Evolutionary conservation across 768 basidiomycete genomes (phyloP).

Genomic region (Piloderma croceum): DNA sequence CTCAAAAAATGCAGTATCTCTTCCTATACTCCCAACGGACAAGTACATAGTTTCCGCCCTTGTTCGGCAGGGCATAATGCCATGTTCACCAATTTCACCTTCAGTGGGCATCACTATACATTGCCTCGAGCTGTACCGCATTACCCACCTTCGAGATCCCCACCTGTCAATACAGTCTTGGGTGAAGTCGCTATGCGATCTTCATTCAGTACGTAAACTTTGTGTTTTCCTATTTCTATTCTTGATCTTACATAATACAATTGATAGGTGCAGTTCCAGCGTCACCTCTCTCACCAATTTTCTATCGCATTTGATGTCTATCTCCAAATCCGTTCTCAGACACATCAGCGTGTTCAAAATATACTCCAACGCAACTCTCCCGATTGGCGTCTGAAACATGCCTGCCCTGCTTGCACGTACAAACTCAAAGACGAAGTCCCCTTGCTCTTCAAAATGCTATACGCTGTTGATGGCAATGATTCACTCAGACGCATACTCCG

Average conservation of each 20-base stretch:
- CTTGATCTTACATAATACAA: not conserved
- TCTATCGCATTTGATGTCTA: constrained; percentile 10
- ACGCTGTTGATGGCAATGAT: constrained; percentile 13
- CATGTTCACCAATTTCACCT: constrained; percentile 6
- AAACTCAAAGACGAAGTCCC: constrained; percentile 7
- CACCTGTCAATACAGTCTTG: constrained; percentile 15
- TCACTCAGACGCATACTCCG: constrained; percentile 9
- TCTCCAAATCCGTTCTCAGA: not conserved
- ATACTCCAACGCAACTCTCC: constrained; percentile 6
- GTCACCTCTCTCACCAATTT: not conserved
- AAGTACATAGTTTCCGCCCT: constrained; percentile 1
- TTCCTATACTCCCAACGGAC: not conserved
- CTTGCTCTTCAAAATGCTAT: constrained; percentile 4
- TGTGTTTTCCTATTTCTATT: not conserved
- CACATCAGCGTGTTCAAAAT: not conserved
- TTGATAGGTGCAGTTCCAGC: not conserved
- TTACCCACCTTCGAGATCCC: constrained; percentile 7
- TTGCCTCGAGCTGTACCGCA: constrained; percentile 6
- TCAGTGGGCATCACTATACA: constrained; percentile 6
- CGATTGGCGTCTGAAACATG: constrained; percentile 11
- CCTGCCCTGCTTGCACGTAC: constrained; percentile 12
- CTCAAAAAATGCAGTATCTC: not conserved
- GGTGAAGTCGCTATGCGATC: constrained; percentile 12
- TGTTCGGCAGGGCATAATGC: constrained; percentile 10
- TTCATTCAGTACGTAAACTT: constrained; percentile 5